Evolutionary conservation across 2,329 filamentous ascomycete genomes (phyloP).

Genomic region (Alternaria tenuissima): DNA sequence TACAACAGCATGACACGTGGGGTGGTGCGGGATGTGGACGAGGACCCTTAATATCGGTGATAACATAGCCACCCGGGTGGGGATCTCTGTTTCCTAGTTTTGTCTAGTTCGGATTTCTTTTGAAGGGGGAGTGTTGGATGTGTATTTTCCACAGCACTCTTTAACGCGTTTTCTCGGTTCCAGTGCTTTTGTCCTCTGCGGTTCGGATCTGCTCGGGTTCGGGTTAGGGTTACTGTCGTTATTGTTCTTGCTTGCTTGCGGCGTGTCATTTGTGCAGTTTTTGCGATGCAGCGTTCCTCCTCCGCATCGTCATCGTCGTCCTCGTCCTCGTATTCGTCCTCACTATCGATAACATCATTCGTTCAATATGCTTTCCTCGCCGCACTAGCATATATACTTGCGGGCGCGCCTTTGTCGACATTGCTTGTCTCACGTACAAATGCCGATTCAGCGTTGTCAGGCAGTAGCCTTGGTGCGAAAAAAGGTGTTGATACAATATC

Average conservation of each 20-base stretch:
- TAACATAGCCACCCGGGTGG: background rate
- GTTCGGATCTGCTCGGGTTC: too few species aligned
- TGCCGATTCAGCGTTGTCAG: background rate
- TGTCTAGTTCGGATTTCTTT: background rate
- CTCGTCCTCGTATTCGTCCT: constrained; percentile 10
- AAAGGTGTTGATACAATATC: constrained; percentile 24
- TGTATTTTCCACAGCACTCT: background rate
- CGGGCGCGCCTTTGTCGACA: constrained; percentile 44
- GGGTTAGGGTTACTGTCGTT: background rate
- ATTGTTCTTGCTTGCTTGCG: background rate
- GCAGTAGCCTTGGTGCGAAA: background rate
- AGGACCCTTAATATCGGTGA: constrained; percentile 5
- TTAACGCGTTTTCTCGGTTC: background rate
- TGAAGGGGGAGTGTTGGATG: background rate
- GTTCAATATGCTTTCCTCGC: constrained; percentile 44
- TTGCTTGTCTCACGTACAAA: background rate
- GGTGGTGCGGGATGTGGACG: background rate
- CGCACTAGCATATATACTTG: constrained; percentile 45
- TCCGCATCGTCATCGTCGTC: constrained; percentile 10
- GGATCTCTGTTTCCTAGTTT: background rate
- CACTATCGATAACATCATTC: constrained; percentile 31
- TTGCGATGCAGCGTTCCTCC: constrained; percentile 7
- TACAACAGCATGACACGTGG: constrained; percentile 2
- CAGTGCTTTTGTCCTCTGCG: background rate
- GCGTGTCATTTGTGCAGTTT: background rate